Evolutionary conservation across 2,329 filamentous ascomycete genomes (phyloP).

Genomic region (Pleurostoma richardsiae): DNA sequence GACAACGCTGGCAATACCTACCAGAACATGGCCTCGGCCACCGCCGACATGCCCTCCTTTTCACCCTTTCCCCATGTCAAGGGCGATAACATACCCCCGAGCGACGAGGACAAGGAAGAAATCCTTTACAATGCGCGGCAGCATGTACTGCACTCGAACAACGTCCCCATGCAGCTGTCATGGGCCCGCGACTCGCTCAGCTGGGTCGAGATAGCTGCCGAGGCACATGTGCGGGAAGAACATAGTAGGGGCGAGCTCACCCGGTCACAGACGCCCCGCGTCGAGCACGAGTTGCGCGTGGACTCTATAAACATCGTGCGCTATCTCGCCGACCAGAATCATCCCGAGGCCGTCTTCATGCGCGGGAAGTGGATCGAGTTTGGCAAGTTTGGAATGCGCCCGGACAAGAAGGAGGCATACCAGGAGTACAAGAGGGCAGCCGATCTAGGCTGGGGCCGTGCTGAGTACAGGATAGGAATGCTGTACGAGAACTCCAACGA

Average conservation of each 20-base stretch:
- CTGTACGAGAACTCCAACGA: conserved; percentile 95
- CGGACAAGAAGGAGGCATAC: conserved; percentile 95
- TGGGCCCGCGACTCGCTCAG: conserved; percentile 92
- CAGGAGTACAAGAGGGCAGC: conserved; percentile 80
- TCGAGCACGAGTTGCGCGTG: conserved; percentile 80
- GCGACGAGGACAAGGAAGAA: conserved; percentile 89
- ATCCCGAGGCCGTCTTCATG: conserved; percentile 93
- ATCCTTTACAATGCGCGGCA: conserved; percentile 80
- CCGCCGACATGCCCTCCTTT: conserved; percentile 64
- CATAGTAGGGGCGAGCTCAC: conserved; percentile 33
- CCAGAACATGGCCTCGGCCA: conserved; percentile 34
- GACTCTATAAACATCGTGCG: conserved; percentile 90
- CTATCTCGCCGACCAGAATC: conserved; percentile 85
- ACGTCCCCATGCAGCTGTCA: conserved; percentile 91
- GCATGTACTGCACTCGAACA: conserved; percentile 84
- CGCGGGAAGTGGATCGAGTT: conserved; percentile 97
- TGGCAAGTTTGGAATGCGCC: conserved; percentile 84
- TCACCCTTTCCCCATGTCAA: conserved; percentile 86
- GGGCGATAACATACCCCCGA: conserved; percentile 85
- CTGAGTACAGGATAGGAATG: conserved; percentile 97
- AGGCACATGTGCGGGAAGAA: conserved; percentile 65
- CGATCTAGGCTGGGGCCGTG: conserved; percentile 78
- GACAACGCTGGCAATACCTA: conserved; percentile 26
- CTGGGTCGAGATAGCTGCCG: conserved; percentile 79
- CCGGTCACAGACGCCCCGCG: conserved; percentile 73